Conservation (phyloP, 2,329 filamentous ascomycete species). For the Aspergillus puulaauensis region DNA sequence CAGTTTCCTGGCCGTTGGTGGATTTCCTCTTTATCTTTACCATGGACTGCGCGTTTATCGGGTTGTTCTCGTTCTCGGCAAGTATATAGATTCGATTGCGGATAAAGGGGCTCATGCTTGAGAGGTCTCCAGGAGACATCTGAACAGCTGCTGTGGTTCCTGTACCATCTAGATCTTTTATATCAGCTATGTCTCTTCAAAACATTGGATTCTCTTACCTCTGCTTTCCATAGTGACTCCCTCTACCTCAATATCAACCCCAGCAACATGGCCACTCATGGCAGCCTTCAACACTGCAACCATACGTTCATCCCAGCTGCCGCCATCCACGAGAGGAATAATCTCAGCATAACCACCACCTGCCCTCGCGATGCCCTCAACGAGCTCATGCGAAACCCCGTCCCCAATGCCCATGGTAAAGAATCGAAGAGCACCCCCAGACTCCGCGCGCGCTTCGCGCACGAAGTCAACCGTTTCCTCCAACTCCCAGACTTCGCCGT, state of each 20-base stretch:
- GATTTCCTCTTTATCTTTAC: background rate
- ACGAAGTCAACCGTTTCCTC: constrained; percentile 48
- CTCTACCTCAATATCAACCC: background rate
- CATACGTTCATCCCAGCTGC: constrained; percentile 62
- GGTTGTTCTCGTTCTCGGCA: background rate
- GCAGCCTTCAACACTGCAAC: constrained; percentile 68
- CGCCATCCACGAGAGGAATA: constrained; percentile 53
- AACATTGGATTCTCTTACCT: background rate
- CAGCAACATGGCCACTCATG: constrained; percentile 35
- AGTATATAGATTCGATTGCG: background rate
- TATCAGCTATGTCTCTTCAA: too few relatives aligned
- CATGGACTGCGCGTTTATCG: background rate
- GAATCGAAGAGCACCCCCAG: constrained; percentile 45
- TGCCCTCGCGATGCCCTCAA: constrained; percentile 55
- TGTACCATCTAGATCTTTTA: background rate
- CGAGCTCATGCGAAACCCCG: constrained; percentile 52
- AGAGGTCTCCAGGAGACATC: background rate
- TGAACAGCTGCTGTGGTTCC: background rate
- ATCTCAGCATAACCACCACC: constrained; percentile 60
- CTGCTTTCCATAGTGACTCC: background rate
- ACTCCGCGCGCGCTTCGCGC: constrained; percentile 36
- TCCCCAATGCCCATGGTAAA: constrained; percentile 58
- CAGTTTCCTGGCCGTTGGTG: background rate
- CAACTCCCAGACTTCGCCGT: constrained; percentile 56
- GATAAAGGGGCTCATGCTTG: background rate